Evolutionary conservation across 495 filamentous ascomycete species (phyloP).

Genomic region (Sordaria brevicollis): DNA sequence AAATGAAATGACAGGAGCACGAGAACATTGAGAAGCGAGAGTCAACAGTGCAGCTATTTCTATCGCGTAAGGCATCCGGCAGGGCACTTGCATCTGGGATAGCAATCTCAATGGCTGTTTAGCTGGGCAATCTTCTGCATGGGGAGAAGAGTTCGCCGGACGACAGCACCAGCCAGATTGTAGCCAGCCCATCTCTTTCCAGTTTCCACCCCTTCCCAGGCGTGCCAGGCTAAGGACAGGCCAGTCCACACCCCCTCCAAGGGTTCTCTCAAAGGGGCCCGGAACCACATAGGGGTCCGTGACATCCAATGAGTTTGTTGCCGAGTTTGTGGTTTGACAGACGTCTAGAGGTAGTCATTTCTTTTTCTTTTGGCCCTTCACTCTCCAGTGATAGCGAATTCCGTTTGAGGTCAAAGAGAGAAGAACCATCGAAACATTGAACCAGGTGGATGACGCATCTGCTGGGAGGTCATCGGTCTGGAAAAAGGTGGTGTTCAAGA

Average conservation of each 20-base stretch:
- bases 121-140: constrained; percentile 3
- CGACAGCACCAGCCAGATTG: constrained; percentile 4
- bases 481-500: neutral
- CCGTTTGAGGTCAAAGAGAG: neutral
- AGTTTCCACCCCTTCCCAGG: constrained; percentile 3
- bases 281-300: constrained; percentile 13
- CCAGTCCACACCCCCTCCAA: neutral
- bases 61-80: constrained; percentile 28
- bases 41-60: constrained; percentile 6
- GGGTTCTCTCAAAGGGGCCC: constrained; percentile 1
- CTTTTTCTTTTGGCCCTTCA: neutral
- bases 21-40: constrained; percentile 4
- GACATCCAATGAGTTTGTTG: constrained; percentile 14
- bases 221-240: neutral
- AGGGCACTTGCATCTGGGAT: constrained; percentile 19
- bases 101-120: constrained; percentile 14
- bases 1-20: constrained; percentile 1
- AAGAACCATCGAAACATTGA: neutral
- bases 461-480: neutral
- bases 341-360: neutral
- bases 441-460: neutral
- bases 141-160: constrained; percentile 15
- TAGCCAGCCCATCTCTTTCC: constrained; percentile 5
- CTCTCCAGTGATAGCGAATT: neutral
- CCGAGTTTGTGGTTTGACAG: neutral